phyloP scores from a whole-genome alignment of 2,329 filamentous ascomycete species.

The Xylaria sp. region DNA sequence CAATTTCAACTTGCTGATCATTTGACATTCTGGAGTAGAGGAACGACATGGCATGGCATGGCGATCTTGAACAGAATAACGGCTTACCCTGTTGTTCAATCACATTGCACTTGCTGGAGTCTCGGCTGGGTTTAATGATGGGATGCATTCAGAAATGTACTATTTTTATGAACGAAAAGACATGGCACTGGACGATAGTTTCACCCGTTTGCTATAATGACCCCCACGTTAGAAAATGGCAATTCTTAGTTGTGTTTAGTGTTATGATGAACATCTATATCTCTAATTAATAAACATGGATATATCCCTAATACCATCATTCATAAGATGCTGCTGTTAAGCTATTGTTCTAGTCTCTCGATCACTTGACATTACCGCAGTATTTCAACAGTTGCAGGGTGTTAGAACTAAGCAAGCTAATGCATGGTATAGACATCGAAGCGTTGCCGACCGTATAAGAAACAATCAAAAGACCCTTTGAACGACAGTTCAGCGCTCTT shows the following conservation, averaged over 20 bases:
- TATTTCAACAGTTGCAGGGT: too few relatives aligned
- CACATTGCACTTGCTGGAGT: constrained; percentile 28
- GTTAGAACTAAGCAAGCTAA: too few relatives aligned
- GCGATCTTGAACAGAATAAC: constrained; percentile 21
- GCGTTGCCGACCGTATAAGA: too few relatives aligned
- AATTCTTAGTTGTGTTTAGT: neutral
- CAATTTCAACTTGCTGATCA: constrained; percentile 4
- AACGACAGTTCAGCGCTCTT: too few relatives aligned
- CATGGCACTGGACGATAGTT: neutral
- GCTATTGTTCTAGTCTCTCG: too few relatives aligned
- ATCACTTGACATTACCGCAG: too few relatives aligned
- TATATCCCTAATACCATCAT: neutral
- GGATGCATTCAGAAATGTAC: constrained; percentile 24
- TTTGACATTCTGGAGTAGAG: constrained; percentile 25
- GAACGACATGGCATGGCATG: constrained; percentile 22
- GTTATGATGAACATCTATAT: neutral
- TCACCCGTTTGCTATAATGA: neutral
- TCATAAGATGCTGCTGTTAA: too few relatives aligned
- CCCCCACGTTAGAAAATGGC: neutral
- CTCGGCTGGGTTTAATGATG: constrained; percentile 31
- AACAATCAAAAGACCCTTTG: too few relatives aligned
- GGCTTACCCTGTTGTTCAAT: constrained; percentile 17
- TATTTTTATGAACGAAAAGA: constrained; percentile 23
- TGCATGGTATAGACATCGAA: too few relatives aligned
- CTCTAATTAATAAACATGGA: neutral